phyloP scores from a whole-genome alignment of 805 yeast species.

The Yueomyces sinensis region DNA sequence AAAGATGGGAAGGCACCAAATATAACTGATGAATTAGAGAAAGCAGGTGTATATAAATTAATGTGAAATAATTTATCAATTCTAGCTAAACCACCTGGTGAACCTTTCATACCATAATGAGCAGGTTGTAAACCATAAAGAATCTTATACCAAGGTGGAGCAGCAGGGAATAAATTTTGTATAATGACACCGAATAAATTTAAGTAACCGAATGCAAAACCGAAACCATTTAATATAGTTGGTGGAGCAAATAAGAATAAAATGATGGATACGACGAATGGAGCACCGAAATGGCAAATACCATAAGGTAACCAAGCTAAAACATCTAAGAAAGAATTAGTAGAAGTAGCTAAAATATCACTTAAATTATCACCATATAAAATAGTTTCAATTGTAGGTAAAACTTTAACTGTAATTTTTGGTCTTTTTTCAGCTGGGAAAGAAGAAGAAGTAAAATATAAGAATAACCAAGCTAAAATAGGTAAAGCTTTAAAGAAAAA shows the following conservation, averaged over 20 bases:
- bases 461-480: slow-evolving; percentile 69
- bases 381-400: slow-evolving; percentile 86
- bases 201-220: slow-evolving; percentile 90
- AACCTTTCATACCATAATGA: slow-evolving; percentile 77
- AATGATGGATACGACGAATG: slow-evolving; percentile 70
- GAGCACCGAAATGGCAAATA: slow-evolving; percentile 74
- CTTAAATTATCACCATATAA: slow-evolving; percentile 83
- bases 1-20: slow-evolving; percentile 85
- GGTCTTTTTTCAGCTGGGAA: slow-evolving; percentile 70
- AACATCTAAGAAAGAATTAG: slow-evolving; percentile 52
- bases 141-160: slow-evolving; percentile 94
- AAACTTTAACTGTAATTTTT: slow-evolving; percentile 69
- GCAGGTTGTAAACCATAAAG: slow-evolving; percentile 81
- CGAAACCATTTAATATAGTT: slow-evolving; percentile 64
- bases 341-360: slow-evolving; percentile 63
- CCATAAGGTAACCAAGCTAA: slow-evolving; percentile 95
- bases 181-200: slow-evolving; percentile 72
- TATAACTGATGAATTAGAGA: slow-evolving; percentile 77
- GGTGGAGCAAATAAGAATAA: slow-evolving; percentile 88
- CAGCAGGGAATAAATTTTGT: slow-evolving; percentile 80
- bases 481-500: slow-evolving; percentile 77
- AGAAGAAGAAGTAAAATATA: slow-evolving; percentile 67
- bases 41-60: slow-evolving; percentile 71
- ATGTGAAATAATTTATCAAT: slow-evolving; percentile 69
- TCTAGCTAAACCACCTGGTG: slow-evolving; percentile 88